Conservation (phyloP, 2,329 filamentous ascomycete species). For the Aureobasidium sp. region DNA sequence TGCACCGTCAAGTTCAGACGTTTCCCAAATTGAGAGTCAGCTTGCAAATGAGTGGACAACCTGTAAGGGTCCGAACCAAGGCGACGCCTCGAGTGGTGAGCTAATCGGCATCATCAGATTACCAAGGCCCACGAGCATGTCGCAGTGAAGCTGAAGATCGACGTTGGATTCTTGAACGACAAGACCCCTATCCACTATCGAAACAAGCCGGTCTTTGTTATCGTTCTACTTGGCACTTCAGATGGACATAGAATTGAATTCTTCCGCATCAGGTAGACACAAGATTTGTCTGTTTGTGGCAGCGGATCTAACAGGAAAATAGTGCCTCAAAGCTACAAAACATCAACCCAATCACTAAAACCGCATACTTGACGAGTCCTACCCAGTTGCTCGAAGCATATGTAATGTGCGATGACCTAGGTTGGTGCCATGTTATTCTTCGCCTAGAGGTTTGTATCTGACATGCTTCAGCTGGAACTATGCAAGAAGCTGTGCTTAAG, state of each 20-base stretch:
- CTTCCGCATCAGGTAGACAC: constrained; percentile 44
- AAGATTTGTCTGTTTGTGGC: no score
- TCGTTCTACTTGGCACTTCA: constrained; percentile 63
- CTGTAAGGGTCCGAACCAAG: constrained; percentile 27
- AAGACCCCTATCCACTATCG: constrained; percentile 53
- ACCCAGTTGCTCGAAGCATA: constrained; percentile 57
- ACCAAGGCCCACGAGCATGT: constrained; percentile 35
- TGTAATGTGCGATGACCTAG: constrained; percentile 79
- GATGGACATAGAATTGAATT: constrained; percentile 64
- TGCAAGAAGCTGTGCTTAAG: constrained; percentile 43
- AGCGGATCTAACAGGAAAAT: constrained; percentile 11
- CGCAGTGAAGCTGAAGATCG: constrained; percentile 54
- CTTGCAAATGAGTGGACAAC: constrained; percentile 41
- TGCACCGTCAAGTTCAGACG: constrained; percentile 53
- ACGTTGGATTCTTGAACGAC: constrained; percentile 64
- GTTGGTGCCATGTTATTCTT: constrained; percentile 27
- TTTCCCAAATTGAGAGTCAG: constrained; percentile 63
- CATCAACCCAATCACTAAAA: constrained; percentile 52
- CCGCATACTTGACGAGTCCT: constrained; percentile 43
- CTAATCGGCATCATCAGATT: constrained; percentile 19
- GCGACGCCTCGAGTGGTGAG: not conserved
- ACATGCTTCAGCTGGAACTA: constrained; percentile 42
- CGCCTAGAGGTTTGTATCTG: not conserved
- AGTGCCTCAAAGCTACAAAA: constrained; percentile 58
- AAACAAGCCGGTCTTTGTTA: constrained; percentile 57